Evolutionary conservation across 2,329 filamentous ascomycete species (phyloP).

Genomic region (Ascochyta clinopodiicola): DNA sequence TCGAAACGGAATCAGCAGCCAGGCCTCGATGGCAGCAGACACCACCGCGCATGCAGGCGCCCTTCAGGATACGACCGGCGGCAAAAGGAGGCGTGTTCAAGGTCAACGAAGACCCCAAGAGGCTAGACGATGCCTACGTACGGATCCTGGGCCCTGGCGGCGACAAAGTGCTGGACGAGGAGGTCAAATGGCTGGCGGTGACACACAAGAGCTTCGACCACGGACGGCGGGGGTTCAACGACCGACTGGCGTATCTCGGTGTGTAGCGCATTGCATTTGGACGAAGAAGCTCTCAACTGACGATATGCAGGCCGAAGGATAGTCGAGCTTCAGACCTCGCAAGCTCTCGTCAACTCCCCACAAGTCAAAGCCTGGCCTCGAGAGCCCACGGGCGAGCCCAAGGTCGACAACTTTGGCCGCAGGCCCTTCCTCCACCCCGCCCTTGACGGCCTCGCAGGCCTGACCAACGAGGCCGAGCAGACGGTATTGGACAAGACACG

Average conservation of each 20-base stretch:
- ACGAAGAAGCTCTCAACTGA: conserved; percentile 19
- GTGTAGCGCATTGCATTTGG: conserved; percentile 39
- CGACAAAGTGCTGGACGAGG: conserved; percentile 78
- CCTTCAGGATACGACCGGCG: conserved; percentile 63
- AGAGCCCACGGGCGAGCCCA: conserved; percentile 24
- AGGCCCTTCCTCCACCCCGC: conserved; percentile 73
- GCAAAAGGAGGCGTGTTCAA: conserved; percentile 65
- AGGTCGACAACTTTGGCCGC: conserved; percentile 56
- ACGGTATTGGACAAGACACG: conserved; percentile 69
- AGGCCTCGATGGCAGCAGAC: conserved; percentile 60
- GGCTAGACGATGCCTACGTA: conserved; percentile 79
- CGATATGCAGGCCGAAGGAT: conserved; percentile 64
- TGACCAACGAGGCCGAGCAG: conserved; percentile 66
- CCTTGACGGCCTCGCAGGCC: conserved; percentile 74
- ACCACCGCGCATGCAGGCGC: conserved; percentile 55
- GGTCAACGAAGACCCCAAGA: conserved; percentile 77
- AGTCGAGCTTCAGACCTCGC: conserved; percentile 68
- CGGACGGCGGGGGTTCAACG: conserved; percentile 91
- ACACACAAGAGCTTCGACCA: conserved; percentile 99
- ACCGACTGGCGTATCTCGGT: conserved; percentile 89
- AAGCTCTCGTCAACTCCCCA: conserved; percentile 63
- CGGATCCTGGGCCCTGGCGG: conserved; percentile 76
- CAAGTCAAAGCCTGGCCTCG: conserved; percentile 38
- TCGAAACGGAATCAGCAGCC: conserved; percentile 41
- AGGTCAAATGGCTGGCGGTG: conserved; percentile 94